phyloP scores from a whole-genome alignment of 768 basidiomycete genomes.

The Dendrothele bispora region DNA sequence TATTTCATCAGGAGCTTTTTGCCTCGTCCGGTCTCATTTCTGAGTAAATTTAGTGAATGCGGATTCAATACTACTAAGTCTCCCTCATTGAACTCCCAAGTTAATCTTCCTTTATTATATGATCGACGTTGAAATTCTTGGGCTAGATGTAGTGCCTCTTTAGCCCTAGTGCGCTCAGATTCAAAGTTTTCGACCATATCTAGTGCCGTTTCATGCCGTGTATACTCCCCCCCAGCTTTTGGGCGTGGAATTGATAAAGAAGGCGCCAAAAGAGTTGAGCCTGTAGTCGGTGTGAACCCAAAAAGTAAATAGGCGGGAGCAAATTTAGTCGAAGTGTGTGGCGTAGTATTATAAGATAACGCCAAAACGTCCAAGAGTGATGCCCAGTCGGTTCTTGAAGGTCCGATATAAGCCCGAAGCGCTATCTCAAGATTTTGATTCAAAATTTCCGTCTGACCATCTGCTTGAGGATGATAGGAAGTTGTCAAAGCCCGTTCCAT shows the following conservation, averaged over 20 bases:
- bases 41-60: conserved; percentile 20
- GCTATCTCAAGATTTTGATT: conserved; percentile 28
- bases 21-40: conserved; percentile 16
- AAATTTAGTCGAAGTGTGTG: conserved; percentile 22
- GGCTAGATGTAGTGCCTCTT: conserved; percentile 15
- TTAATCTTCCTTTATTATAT: conserved; percentile 18
- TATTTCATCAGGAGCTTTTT: conserved; percentile 20
- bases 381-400: conserved; percentile 23
- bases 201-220: no score
- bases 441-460: conserved; percentile 33
- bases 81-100: conserved; percentile 14
- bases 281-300: conserved; percentile 22
- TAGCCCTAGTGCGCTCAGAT: conserved; percentile 4
- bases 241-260: background rate
- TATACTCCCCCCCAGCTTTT: conserved; percentile 9
- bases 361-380: conserved; percentile 21
- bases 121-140: conserved; percentile 21
- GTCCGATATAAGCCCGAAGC: conserved; percentile 24
- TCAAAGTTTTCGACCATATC: no score
- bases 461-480: conserved; percentile 36
- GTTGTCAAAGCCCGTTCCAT: conserved; percentile 23
- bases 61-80: conserved; percentile 24
- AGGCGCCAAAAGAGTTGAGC: conserved; percentile 5
- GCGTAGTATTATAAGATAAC: conserved; percentile 29
- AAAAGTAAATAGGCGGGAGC: conserved; percentile 26